Percentiles rank a stretch among this genome's conserved stretches.
Conservation (phyloP, 352 stramenopile genomes). For the Phytopythium mirpurense region DNA sequence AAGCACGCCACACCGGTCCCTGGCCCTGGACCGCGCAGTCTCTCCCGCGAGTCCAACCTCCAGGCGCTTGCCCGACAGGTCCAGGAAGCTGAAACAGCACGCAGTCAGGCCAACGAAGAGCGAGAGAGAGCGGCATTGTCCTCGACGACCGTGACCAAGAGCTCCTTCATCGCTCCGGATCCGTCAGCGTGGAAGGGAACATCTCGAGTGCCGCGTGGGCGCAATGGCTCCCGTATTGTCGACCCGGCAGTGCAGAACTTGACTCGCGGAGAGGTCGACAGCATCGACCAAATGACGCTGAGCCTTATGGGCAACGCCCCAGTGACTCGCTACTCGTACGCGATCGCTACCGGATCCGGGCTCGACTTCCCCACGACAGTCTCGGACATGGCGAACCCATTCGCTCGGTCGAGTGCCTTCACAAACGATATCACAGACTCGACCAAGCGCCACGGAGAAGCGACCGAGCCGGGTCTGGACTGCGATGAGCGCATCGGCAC, state of each 20-base stretch:
- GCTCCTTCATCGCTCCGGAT: slow-evolving; percentile 33
- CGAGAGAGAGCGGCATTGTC: slow-evolving; percentile 13
- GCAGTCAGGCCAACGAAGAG: slow-evolving; percentile 21
- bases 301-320: slow-evolving; percentile 31
- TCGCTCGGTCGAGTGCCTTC: slow-evolving; percentile 62
- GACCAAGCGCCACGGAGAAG: slow-evolving; percentile 61
- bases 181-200: slow-evolving; percentile 20
- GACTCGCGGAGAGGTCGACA: slow-evolving; percentile 62
- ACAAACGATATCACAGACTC: slow-evolving; percentile 65
- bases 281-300: slow-evolving; percentile 68
- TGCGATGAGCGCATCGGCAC: slow-evolving; percentile 50
- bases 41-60: slow-evolving; percentile 37
- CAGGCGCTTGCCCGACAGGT: slow-evolving; percentile 34
- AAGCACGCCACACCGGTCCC: slow-evolving; percentile 28
- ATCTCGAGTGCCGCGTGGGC: slow-evolving; percentile 41
- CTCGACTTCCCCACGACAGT: slow-evolving; percentile 46
- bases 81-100: slow-evolving; percentile 24
- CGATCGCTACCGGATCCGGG: slow-evolving; percentile 44
- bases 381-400: slow-evolving; percentile 53
- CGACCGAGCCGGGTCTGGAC: slow-evolving; percentile 46
- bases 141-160: slow-evolving; percentile 24
- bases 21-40: slow-evolving; percentile 29
- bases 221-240: slow-evolving; percentile 45
- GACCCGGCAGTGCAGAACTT: slow-evolving; percentile 51
- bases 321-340: slow-evolving; percentile 69